These are phyloP conservation scores for Cerioporus squamosus DNA, from an alignment of 1,284 basidiomycete genomes.

Conservation along the genomic window DNA sequence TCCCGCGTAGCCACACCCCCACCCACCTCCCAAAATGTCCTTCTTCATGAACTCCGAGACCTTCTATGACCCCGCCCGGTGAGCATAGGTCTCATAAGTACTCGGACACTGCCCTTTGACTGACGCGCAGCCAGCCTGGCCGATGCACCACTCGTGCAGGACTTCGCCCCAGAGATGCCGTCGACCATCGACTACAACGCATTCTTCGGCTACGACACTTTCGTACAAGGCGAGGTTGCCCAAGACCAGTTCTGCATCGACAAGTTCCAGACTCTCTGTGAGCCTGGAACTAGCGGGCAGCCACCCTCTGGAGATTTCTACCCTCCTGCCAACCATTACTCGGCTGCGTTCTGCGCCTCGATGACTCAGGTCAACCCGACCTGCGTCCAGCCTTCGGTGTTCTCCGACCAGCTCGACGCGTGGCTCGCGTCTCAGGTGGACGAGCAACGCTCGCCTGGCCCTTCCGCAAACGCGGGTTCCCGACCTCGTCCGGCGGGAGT, in stretches of 20 bases:
- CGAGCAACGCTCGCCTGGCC: no score
- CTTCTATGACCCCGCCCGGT: background rate
- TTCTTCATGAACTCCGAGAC: background rate
- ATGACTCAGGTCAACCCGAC: background rate
- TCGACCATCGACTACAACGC: background rate
- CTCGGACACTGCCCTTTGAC: background rate
- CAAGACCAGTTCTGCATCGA: no score
- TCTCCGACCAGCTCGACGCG: background rate
- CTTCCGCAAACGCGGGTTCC: no score
- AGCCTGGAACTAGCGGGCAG: no score
- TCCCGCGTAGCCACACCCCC: background rate
- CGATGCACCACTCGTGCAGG: background rate
- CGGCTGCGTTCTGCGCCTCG: background rate
- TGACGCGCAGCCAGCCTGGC: background rate
- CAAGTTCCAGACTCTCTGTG: no score
- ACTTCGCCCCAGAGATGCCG: background rate
- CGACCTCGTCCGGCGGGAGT: background rate
- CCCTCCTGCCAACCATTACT: background rate
- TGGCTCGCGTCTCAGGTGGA: conserved; percentile 1
- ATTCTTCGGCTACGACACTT: background rate
- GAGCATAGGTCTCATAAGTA: background rate
- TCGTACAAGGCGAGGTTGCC: no score
- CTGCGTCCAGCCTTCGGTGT: background rate
- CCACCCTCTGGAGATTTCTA: background rate
- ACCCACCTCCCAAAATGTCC: background rate